Conservation (phyloP, 2,329 filamentous ascomycete genomes). For the Alternaria gansuensis region DNA sequence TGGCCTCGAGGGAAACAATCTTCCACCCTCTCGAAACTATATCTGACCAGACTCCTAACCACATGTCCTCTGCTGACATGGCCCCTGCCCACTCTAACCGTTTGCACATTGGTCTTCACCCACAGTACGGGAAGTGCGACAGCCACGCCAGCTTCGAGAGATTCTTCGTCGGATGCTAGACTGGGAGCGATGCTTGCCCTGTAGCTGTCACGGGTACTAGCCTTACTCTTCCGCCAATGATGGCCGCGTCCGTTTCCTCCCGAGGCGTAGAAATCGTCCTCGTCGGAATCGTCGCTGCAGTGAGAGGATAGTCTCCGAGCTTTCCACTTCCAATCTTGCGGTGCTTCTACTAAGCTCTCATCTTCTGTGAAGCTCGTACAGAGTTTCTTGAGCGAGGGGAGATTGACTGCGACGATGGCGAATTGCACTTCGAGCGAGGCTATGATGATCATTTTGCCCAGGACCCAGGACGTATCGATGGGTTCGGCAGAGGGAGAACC, state of each 20-base stretch:
- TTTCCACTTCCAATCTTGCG: constrained; percentile 3
- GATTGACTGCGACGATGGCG: constrained; percentile 48
- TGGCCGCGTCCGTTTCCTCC: constrained; percentile 5
- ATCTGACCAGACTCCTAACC: constrained; percentile 12
- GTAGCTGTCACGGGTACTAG: constrained; percentile 1
- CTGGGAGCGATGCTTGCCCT: constrained; percentile 9
- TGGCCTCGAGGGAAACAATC: constrained; percentile 15
- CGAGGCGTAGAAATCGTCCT: constrained; percentile 6
- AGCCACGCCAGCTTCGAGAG: constrained; percentile 8
- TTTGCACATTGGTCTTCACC: constrained; percentile 12
- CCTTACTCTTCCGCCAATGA: constrained; percentile 6
- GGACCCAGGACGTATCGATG: constrained; percentile 39
- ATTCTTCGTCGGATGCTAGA: constrained; percentile 12
- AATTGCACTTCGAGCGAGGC: constrained; percentile 46
- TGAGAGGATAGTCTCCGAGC: background rate
- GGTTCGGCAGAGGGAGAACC: constrained; percentile 19
- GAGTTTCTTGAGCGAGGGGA: constrained; percentile 46
- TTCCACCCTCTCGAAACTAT: constrained; percentile 14
- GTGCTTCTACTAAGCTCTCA: background rate
- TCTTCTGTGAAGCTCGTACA: constrained; percentile 28
- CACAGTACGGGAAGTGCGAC: constrained; percentile 14
- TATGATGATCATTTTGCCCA: constrained; percentile 48
- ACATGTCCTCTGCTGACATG: constrained; percentile 16
- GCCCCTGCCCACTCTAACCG: constrained; percentile 13
- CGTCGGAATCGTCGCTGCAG: constrained; percentile 5